A percentile compares a stretch with the other conserved stretches of the same genome.
Conservation (phyloP, 2,329 filamentous ascomycete genomes). For the Lasiodiplodia citricola region DNA sequence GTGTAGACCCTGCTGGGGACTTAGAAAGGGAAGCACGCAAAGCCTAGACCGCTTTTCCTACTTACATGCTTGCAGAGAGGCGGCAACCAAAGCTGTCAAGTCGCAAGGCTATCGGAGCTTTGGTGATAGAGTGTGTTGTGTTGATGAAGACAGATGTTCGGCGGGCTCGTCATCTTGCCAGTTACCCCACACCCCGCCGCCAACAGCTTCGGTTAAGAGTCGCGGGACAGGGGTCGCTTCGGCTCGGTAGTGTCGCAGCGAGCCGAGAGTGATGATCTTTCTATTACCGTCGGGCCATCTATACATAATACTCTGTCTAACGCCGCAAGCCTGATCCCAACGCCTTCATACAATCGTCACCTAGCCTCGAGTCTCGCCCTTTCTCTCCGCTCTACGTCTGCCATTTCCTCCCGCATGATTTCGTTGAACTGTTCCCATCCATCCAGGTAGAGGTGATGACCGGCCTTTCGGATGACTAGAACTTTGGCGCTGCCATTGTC, state of each 20-base stretch:
- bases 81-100: background rate
- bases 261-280: background rate
- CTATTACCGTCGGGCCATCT: background rate
- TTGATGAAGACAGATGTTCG: background rate
- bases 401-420: constrained; percentile 70
- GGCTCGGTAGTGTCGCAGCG: background rate
- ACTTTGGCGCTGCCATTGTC: constrained; percentile 87
- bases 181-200: constrained; percentile 16
- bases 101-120: background rate
- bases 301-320: background rate
- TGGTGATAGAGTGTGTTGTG: background rate
- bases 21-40: background rate
- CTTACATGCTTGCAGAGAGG: background rate
- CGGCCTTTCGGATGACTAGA: constrained; percentile 73
- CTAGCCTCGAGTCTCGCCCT: constrained; percentile 27
- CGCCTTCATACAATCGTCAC: constrained; percentile 18
- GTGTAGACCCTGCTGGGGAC: constrained; percentile 60
- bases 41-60: background rate
- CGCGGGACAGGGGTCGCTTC: background rate
- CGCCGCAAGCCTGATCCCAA: background rate
- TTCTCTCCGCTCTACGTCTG: constrained; percentile 58
- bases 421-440: constrained; percentile 73
- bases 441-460: constrained; percentile 75
- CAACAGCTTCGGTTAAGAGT: background rate
- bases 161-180: background rate